These are phyloP conservation scores for Neospora caninum DNA, from an alignment of 169 alveolate species.

Conservation along the genomic window DNA sequence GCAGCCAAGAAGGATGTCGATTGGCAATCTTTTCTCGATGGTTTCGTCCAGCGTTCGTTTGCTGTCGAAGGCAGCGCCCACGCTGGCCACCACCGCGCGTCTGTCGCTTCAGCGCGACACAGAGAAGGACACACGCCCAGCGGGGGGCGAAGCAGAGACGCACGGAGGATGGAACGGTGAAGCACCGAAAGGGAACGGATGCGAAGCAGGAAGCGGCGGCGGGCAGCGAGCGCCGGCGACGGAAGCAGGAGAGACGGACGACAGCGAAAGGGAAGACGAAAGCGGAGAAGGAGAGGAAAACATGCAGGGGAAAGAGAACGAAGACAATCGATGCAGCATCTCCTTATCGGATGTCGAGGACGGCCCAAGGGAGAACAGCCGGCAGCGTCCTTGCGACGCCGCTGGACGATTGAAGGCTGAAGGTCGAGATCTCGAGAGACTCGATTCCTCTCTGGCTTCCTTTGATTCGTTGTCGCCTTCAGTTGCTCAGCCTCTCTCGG, in stretches of 20 bases:
- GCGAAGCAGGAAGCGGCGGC: neutral
- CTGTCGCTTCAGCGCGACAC: neutral
- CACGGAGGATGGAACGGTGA: neutral
- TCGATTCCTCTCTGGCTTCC: too few species aligned
- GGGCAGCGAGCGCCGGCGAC: too few species aligned
- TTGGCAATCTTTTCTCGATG: neutral
- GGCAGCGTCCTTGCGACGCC: too few species aligned
- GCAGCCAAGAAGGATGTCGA: neutral
- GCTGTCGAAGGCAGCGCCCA: neutral
- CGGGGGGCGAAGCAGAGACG: neutral
- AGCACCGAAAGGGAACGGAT: neutral
- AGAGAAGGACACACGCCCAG: neutral
- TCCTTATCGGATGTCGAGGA: too few species aligned
- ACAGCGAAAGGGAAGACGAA: neutral
- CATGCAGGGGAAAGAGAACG: too few species aligned
- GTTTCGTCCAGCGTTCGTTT: neutral
- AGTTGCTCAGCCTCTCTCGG: too few species aligned
- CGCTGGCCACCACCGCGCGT: neutral
- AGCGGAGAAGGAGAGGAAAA: neutral
- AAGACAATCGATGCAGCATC: too few species aligned
- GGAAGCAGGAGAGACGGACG: too few species aligned
- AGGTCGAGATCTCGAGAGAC: too few species aligned
- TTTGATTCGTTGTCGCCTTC: too few species aligned
- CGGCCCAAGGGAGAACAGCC: too few species aligned
- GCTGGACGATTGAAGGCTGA: too few species aligned